Conservation (phyloP, 768 basidiomycete genomes). For the Lactarius sp. region DNA sequence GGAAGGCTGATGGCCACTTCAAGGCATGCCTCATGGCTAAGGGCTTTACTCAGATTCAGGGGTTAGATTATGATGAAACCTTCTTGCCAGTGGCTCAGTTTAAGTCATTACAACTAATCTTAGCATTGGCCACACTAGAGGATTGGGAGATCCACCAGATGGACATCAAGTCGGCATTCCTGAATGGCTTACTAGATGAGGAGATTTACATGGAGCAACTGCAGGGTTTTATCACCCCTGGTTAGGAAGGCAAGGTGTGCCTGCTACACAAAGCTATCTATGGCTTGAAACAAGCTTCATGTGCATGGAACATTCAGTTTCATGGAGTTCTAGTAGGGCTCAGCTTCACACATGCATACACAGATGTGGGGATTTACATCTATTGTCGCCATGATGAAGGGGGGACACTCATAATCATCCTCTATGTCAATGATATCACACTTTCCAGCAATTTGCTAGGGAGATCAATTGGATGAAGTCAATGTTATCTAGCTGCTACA, state of each 20-base stretch:
- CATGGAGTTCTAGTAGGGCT: background rate
- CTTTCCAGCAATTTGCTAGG: no score
- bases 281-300: background rate
- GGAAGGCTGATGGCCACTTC: slow-evolving; percentile 13
- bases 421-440: no score
- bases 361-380: background rate
- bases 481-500: no score
- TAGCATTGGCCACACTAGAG: background rate
- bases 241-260: background rate
- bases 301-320: no score
- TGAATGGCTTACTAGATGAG: slow-evolving; percentile 30
- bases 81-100: background rate
- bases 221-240: slow-evolving; percentile 15
- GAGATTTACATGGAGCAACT: slow-evolving; percentile 15
- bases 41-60: slow-evolving; percentile 24
- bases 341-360: background rate
- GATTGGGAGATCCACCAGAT: no score
- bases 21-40: slow-evolving; percentile 12
- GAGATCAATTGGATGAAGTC: no score
- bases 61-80: slow-evolving; percentile 26
- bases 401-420: background rate
- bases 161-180: slow-evolving; percentile 24
- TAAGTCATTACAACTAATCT: slow-evolving; percentile 11
- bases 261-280: background rate
- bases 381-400: background rate